These are phyloP conservation scores for Phragmites australis DNA, from an alignment of 176 grass and related monocot genomes.

Conservation along the genomic window DNA sequence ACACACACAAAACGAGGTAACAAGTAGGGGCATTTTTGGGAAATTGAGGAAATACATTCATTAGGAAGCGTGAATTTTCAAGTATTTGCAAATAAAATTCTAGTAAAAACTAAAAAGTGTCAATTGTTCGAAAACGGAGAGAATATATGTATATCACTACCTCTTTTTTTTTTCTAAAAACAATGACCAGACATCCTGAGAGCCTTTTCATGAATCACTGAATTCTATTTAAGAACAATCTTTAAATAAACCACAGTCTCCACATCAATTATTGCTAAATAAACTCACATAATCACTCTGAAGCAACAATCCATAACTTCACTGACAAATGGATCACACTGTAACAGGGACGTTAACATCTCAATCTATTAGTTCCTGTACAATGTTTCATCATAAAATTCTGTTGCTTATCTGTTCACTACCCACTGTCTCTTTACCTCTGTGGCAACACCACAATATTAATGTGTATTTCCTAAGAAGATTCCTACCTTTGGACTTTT, in stretches of 20 bases:
- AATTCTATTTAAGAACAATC: not conserved
- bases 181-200: not conserved
- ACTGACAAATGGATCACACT: not conserved
- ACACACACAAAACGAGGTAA: no score
- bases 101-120: no score
- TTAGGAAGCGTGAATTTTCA: no score
- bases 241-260: not conserved
- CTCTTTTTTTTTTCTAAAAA: no score
- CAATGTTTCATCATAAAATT: not conserved
- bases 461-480: not conserved
- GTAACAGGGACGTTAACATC: not conserved
- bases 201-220: not conserved
- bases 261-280: not conserved
- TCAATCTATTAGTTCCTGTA: not conserved
- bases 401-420: not conserved
- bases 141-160: no score
- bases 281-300: constrained; percentile 10
- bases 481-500: constrained; percentile 63
- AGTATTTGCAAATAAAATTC: no score
- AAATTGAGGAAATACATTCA: no score
- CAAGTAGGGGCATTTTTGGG: no score
- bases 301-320: not conserved
- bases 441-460: not conserved
- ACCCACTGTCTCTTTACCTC: not conserved
- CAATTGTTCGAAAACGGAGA: no score